Base-by-base conservation (phyloP, 148 eudicot species). In the Fagopyrum tataricum region DNA sequence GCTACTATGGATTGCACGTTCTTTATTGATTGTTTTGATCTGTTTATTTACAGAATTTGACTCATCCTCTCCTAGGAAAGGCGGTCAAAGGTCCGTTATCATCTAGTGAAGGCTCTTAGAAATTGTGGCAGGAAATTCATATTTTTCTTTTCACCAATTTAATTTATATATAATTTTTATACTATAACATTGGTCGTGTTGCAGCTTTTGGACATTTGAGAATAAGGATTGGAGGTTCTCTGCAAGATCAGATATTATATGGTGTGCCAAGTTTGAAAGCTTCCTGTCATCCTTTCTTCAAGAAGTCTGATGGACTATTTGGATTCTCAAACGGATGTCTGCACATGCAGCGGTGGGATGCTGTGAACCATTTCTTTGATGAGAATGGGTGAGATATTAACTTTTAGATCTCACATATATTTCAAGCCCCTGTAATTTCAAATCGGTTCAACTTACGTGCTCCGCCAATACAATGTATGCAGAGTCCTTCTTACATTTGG, bases 311-410 rank as follows among this genome's bases (percentile, higher is more conserved):
- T 53, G 93, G 91, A 15, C 70, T 95, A 67, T 95, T 95, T 78
- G 97, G 97, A 20, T 95, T 90, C 79, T 86, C 97, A 39, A 81
- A 17, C 43, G 99, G 99, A 39, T 95, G 99, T 80, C 78, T 95
- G 55, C 78, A 24, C 51, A 78, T 87, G 90, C 76, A 80, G 20
- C 88, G 99, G 44, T 95, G 99, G 99, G 94, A 95, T 81, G 86
- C 85, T 52, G 76, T 90, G 49, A 88, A 95, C 79, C 64, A 76
- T 55, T 83, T 91, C 76, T 92, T 95, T 83, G 74, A 49, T 23
- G 79, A 82, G 74, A 85, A 93, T 4, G 90, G 92, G 99, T 95
- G 86, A 73, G 83, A 49, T 78, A 43, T 12, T 37, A 6, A 70
- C 44, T 75, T 71, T n/a, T 49, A 4, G 18, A 68, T 23, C 21